Evolutionary conservation across 805 yeast species (phyloP), one percentile per base, ranked within the genome.

Genomic region (Candida hungchunana): DNA sequence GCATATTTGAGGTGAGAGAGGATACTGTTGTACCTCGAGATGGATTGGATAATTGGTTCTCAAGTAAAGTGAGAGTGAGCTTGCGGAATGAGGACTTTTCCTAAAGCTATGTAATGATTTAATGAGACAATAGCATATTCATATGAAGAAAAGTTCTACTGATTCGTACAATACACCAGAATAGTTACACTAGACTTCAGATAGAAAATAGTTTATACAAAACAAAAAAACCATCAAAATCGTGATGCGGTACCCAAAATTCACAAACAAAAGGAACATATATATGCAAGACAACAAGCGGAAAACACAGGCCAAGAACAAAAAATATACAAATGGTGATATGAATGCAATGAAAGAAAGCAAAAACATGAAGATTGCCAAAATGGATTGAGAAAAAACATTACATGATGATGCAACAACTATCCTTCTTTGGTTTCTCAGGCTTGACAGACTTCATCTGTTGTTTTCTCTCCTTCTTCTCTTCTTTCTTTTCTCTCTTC

Each of bases 11-110:
- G 37, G 37, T 3, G 48, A 43, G 2, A 39, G 34, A 0, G 56
- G 51, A 8, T 7, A 12, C 15, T 25, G 58, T 59, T 1, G 35
- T 53, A 5, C 78, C 80, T 0, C 58, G 72, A 30, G 68, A 68
- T 38, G 70, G 69, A 1, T 56, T 73, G 7, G 69, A 67, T 33
- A 46, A 58, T 12, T 71, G 79, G 77, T 74, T 75, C 46, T 63
- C 64, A 7, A 40, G 45, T 3, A 46, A 47, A 7, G 68, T 64
- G 4, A 40, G 67, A 29, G 64, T 61, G 10, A 38, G 37, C 14
- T 14, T 44, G 16, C 6, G 24, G 9, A 28, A 31, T n/a, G 29
- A 22, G 15, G 39, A 44, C 18, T 37, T 33, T 31, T 33, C 13
- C 21, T 9, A n/a, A n/a, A n/a, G n/a, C n/a, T n/a, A n/a, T n/a